Evolutionary conservation across 2,329 filamentous ascomycete genomes (phyloP).

Genomic region (Alternaria infectoria): DNA sequence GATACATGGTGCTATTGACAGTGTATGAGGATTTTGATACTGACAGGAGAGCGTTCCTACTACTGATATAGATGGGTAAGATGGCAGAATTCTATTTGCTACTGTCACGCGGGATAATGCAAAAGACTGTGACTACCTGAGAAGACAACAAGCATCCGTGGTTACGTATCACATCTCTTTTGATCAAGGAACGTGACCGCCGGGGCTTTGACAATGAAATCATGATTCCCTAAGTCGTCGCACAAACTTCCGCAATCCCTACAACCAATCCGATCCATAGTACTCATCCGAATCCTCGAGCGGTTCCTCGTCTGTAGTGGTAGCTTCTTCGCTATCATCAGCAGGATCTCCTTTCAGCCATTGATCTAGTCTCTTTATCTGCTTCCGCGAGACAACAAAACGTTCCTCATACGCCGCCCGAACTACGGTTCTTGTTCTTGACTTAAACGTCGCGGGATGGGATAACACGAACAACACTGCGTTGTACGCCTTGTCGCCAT

Average conservation of each 20-base stretch:
- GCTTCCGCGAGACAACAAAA: constrained; percentile 29
- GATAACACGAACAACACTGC: constrained; percentile 34
- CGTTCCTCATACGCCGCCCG: constrained; percentile 30
- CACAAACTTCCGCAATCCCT: neutral
- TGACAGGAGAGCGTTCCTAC: neutral
- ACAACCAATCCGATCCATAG: neutral
- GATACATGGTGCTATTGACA: neutral
- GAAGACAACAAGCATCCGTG: neutral
- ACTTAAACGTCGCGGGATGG: constrained; percentile 32
- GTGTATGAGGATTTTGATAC: neutral
- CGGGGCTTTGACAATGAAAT: neutral
- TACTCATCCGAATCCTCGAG: neutral
- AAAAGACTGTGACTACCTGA: neutral
- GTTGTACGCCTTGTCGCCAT: constrained; percentile 27
- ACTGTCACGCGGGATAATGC: neutral
- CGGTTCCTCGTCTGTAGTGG: neutral
- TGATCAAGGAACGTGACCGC: neutral
- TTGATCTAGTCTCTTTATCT: constrained; percentile 26
- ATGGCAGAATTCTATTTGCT: neutral
- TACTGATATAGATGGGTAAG: neutral
- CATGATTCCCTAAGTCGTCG: neutral
- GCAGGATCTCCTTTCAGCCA: constrained; percentile 9
- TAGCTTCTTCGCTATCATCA: neutral
- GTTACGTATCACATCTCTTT: neutral
- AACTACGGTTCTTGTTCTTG: constrained; percentile 25